phyloP scores from a whole-genome alignment of 139 green algal species.

The Tetradesmus obliquus region DNA sequence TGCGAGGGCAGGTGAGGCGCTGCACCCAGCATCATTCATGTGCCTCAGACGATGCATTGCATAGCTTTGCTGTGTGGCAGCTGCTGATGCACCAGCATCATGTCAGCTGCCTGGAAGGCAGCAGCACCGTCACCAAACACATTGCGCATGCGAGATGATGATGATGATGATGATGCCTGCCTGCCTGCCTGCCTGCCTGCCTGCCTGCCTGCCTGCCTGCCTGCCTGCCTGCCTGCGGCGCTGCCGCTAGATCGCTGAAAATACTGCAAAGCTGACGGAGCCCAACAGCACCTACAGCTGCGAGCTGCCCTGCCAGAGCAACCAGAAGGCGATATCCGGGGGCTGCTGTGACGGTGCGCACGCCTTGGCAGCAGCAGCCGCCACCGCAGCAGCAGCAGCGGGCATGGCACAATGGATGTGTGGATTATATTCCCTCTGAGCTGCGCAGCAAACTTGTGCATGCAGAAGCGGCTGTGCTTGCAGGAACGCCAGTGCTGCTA shows the following conservation, averaged over 20 bases:
- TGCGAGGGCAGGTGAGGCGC: not conserved
- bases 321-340: slow-evolving; percentile 3
- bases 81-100: too few relatives aligned
- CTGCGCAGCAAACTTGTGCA: not conserved
- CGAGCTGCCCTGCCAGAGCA: slow-evolving; percentile 23
- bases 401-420: not conserved
- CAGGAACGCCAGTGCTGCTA: not conserved
- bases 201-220: not conserved
- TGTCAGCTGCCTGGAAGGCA: too few relatives aligned
- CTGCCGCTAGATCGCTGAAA: not conserved
- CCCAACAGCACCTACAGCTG: slow-evolving; percentile 26
- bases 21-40: too few relatives aligned
- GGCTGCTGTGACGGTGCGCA: slow-evolving; percentile 35
- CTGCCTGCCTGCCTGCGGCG: not conserved
- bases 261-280: not conserved
- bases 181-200: not conserved
- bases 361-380: not conserved
- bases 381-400: not conserved
- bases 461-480: not conserved
- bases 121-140: too few relatives aligned
- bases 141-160: too few relatives aligned
- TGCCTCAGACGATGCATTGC: too few relatives aligned
- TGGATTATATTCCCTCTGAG: not conserved
- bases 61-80: too few relatives aligned
- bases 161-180: not conserved